phyloP scores from a whole-genome alignment of 345 rosid genomes.

The Combretum micranthum region DNA sequence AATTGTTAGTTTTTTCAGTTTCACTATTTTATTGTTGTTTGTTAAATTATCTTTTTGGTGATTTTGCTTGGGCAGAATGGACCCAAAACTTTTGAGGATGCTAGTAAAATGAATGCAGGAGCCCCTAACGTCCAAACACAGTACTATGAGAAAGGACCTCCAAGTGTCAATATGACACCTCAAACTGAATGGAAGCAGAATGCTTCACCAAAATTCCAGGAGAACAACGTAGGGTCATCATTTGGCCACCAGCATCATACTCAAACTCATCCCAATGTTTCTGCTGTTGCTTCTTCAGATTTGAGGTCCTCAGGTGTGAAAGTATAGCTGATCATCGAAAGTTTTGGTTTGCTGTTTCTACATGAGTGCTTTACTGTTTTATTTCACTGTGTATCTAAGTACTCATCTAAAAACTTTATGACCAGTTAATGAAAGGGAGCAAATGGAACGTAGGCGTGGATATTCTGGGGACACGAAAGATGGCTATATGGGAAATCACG shows the following conservation, averaged over 20 bases:
- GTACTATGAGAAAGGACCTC: constrained; percentile 21
- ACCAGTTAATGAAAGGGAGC: constrained; percentile 39
- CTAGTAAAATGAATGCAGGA: constrained; percentile 18
- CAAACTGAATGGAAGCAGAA: constrained; percentile 14
- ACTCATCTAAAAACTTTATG: not conserved
- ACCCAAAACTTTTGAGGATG: constrained; percentile 36
- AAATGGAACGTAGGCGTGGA: constrained; percentile 26
- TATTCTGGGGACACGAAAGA: constrained; percentile 25
- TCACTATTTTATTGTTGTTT: constrained; percentile 2
- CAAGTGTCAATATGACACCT: constrained; percentile 10
- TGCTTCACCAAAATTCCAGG: constrained; percentile 11
- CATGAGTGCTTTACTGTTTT: too few species aligned
- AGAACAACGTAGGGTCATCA: constrained; percentile 26
- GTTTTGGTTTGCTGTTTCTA: too few species aligned
- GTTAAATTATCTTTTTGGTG: not conserved
- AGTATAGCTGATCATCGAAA: not conserved
- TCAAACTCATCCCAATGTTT: constrained; percentile 3
- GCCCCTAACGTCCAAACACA: constrained; percentile 28
- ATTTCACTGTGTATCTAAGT: too few species aligned
- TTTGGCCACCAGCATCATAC: constrained; percentile 20
- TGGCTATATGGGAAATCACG: constrained; percentile 22
- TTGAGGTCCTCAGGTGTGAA: constrained; percentile 10
- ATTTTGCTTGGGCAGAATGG: constrained; percentile 48
- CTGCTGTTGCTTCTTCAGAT: constrained; percentile 5
- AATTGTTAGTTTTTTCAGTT: constrained; percentile 4